phyloP scores from a whole-genome alignment of 2,329 filamentous ascomycete genomes.

The Cladosporium halotolerans region DNA sequence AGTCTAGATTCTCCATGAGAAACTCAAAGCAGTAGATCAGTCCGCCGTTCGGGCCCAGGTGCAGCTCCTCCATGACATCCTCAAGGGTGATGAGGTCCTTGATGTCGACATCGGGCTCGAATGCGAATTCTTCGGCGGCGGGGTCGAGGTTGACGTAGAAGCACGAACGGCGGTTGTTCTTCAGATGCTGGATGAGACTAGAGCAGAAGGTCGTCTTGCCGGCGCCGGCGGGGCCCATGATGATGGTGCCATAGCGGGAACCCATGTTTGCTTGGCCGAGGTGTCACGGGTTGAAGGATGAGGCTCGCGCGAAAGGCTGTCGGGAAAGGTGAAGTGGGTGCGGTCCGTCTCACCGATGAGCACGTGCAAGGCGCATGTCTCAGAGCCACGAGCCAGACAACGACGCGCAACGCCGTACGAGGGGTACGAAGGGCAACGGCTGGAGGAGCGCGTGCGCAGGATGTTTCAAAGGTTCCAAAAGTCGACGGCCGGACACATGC shows the following conservation, averaged over 20 bases:
- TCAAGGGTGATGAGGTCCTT: slow-evolving; percentile 88
- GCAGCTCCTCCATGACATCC: slow-evolving; percentile 94
- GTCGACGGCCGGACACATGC: neutral
- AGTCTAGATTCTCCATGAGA: slow-evolving; percentile 88
- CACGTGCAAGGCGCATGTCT: slow-evolving; percentile 10
- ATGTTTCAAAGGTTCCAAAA: slow-evolving; percentile 7
- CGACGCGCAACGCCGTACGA: slow-evolving; percentile 1
- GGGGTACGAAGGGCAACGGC: neutral
- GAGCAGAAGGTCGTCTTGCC: slow-evolving; percentile 97
- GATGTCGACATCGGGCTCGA: slow-evolving; percentile 89
- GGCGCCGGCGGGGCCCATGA: slow-evolving; percentile 93
- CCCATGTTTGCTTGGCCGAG: slow-evolving; percentile 19
- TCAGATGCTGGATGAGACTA: slow-evolving; percentile 84
- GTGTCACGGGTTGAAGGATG: neutral
- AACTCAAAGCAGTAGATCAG: slow-evolving; percentile 97
- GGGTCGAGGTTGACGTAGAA: slow-evolving; percentile 99
- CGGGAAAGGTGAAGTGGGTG: neutral
- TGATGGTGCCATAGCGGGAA: slow-evolving; percentile 79
- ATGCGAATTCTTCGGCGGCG: slow-evolving; percentile 86
- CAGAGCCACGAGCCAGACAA: slow-evolving; percentile 4
- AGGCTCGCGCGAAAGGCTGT: neutral
- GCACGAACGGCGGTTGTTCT: slow-evolving; percentile 82
- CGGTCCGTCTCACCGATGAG: neutral
- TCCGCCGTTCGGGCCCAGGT: slow-evolving; percentile 83
- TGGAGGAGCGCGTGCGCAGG: neutral